Evolutionary conservation across 306 rosid species (phyloP).

Genomic region (Prunus mongolica): DNA sequence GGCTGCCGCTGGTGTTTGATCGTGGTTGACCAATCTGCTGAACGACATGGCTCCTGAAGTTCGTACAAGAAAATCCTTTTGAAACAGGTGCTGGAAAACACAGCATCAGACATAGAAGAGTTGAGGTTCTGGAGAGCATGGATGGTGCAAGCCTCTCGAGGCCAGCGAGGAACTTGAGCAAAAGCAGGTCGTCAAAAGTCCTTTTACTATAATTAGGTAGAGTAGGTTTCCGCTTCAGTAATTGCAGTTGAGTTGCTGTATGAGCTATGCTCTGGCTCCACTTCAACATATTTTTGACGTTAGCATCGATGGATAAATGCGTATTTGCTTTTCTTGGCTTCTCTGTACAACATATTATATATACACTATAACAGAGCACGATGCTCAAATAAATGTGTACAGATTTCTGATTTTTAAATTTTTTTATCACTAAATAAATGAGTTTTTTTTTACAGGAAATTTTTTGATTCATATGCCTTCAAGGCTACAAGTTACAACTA

Average conservation of each 20-base stretch:
- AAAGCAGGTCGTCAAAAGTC: neutral
- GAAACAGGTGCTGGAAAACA: neutral
- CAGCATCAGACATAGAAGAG: neutral
- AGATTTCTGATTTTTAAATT: neutral
- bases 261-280: neutral
- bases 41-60: neutral
- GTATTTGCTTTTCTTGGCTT: neutral
- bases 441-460: too few relatives aligned
- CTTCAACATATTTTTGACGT: neutral
- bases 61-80: neutral
- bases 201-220: neutral
- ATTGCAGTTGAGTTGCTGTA: neutral
- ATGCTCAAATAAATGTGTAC: neutral
- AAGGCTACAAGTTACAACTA: too few relatives aligned
- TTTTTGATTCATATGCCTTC: too few relatives aligned
- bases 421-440: neutral
- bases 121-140: neutral
- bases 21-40: neutral
- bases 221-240: neutral
- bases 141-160: neutral
- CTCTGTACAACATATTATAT: neutral
- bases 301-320: neutral
- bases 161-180: neutral
- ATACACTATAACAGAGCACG: neutral
- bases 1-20: slow-evolving; percentile 52